Percentiles rank a stretch among this genome's conserved stretches.
These are phyloP conservation scores for Circinella minor DNA, from an alignment of 371 early-diverging fungal genomes.

Conservation along the genomic window DNA sequence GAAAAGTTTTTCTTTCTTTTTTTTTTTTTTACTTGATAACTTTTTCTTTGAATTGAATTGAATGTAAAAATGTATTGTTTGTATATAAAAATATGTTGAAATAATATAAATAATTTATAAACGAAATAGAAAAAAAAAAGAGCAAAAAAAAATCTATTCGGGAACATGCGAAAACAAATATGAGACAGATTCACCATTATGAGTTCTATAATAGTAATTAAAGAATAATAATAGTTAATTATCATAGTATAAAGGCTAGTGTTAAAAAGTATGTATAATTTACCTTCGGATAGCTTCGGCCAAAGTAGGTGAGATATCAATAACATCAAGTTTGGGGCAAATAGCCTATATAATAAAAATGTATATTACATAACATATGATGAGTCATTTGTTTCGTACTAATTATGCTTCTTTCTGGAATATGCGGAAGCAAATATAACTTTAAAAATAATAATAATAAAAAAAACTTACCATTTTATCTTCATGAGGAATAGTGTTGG, in stretches of 20 bases:
- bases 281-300: slow-evolving; percentile 90
- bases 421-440: not conserved
- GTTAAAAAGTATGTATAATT: not conserved
- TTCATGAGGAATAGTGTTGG: slow-evolving; percentile 94
- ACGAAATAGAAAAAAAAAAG: not conserved
- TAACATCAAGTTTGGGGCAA: slow-evolving; percentile 91
- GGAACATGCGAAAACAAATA: slow-evolving; percentile 78
- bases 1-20: no score
- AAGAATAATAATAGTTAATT: not conserved
- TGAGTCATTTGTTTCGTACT: slow-evolving; percentile 2
- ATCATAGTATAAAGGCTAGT: not conserved
- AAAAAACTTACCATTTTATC: slow-evolving; percentile 68
- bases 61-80: not conserved
- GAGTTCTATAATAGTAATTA: slow-evolving; percentile 62
- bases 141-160: slow-evolving; percentile 33
- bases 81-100: not conserved
- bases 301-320: slow-evolving; percentile 92
- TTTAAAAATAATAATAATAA: not conserved
- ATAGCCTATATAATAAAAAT: slow-evolving; percentile 31
- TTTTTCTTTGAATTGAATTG: no score
- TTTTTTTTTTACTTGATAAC: no score
- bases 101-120: not conserved
- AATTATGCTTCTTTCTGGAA: no score
- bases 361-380: not conserved
- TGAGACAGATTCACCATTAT: slow-evolving; percentile 95